phyloP scores from a whole-genome alignment of 768 basidiomycete genomes.

The Agaricus subrufescens region DNA sequence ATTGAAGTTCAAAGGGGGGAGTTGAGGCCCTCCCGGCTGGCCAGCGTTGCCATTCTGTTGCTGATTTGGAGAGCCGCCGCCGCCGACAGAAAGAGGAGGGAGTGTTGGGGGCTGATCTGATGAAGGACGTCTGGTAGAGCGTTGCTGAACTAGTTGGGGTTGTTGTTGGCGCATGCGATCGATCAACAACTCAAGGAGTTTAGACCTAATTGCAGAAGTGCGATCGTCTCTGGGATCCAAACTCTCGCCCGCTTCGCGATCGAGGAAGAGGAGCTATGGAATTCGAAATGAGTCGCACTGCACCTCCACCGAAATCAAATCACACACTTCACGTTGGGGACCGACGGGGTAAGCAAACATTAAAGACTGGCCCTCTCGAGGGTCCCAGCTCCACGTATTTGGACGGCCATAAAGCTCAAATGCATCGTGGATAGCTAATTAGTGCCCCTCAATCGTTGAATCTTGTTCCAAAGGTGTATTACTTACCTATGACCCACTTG shows the following conservation, averaged over 20 bases:
- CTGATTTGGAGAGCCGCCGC: slow-evolving; percentile 14
- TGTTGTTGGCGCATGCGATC: slow-evolving; percentile 51
- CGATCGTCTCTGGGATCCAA: slow-evolving; percentile 74
- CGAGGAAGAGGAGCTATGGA: slow-evolving; percentile 76
- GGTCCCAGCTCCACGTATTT: slow-evolving; percentile 84
- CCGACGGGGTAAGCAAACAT: slow-evolving; percentile 96
- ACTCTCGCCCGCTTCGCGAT: slow-evolving; percentile 75
- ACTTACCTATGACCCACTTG: slow-evolving; percentile 83
- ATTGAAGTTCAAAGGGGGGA: slow-evolving; percentile 56
- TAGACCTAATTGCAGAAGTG: slow-evolving; percentile 64
- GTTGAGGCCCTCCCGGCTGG: slow-evolving; percentile 33
- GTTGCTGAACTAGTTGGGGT: slow-evolving; percentile 21
- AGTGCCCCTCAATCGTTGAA: slow-evolving; percentile 2
- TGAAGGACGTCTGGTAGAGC: slow-evolving; percentile 12
- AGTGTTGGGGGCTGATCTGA: slow-evolving; percentile 27
- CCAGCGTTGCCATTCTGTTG: slow-evolving; percentile 9
- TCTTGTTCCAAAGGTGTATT: not conserved
- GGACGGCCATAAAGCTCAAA: slow-evolving; percentile 90
- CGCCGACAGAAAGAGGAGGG: slow-evolving; percentile 28
- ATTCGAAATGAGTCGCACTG: slow-evolving; percentile 10
- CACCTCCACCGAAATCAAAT: slow-evolving; percentile 1
- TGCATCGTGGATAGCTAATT: slow-evolving; percentile 73
- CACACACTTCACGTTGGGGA: slow-evolving; percentile 71
- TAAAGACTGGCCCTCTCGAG: slow-evolving; percentile 71
- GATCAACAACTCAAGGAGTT: slow-evolving; percentile 57